Evolutionary conservation across 768 basidiomycete genomes (phyloP).

Genomic region (Leccinum subgranulosum): DNA sequence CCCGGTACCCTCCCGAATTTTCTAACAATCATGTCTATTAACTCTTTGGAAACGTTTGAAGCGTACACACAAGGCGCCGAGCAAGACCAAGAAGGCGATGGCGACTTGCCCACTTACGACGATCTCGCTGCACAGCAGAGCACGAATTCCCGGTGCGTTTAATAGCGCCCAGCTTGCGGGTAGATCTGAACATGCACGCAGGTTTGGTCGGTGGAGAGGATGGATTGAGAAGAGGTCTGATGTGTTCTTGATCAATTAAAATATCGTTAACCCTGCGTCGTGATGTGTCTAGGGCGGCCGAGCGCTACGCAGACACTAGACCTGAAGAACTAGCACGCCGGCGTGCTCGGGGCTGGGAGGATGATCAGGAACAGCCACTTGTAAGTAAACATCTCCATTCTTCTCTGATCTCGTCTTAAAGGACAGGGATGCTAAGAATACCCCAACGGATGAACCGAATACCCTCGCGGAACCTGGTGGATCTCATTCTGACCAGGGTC

Average conservation of each 20-base stretch:
- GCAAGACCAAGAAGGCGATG: slow-evolving; percentile 41
- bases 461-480: slow-evolving; percentile 1
- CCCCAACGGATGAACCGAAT: slow-evolving; percentile 8
- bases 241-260: neutral
- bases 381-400: slow-evolving; percentile 10
- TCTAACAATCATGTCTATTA: slow-evolving; percentile 14
- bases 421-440: slow-evolving; percentile 8
- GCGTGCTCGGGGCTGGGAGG: slow-evolving; percentile 70
- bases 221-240: slow-evolving; percentile 86
- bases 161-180: slow-evolving; percentile 1
- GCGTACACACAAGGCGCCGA: slow-evolving; percentile 34
- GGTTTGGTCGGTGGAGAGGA: slow-evolving; percentile 81
- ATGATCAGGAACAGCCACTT: slow-evolving; percentile 27
- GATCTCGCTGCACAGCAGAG: slow-evolving; percentile 74
- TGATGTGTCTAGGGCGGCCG: slow-evolving; percentile 61
- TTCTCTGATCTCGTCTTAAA: slow-evolving; percentile 7
- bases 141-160: slow-evolving; percentile 72
- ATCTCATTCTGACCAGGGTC: slow-evolving; percentile 12
- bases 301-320: slow-evolving; percentile 67
- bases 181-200: slow-evolving; percentile 27
- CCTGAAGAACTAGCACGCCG: slow-evolving; percentile 55
- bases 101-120: slow-evolving; percentile 75
- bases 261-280: neutral
- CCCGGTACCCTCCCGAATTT: neutral
- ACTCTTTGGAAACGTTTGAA: slow-evolving; percentile 25